Evolutionary conservation across 768 basidiomycete genomes (phyloP), one percentile per base, ranked within the genome.

Genomic region (Lentinus tigrinus): DNA sequence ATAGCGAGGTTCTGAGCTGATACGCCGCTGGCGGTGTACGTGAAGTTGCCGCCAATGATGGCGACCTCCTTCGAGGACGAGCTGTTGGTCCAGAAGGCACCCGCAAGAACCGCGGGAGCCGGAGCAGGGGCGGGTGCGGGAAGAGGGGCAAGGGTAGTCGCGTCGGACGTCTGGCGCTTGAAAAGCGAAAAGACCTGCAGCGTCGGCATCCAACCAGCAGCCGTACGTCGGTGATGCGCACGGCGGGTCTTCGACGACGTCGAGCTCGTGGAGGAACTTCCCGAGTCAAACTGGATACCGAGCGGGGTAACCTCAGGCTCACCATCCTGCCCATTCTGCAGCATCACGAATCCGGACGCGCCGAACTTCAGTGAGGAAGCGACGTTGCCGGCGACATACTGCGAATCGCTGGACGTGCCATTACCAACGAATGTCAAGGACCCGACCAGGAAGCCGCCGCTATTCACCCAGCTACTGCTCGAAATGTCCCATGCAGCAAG

Each of bases 21-120:
- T 17, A 72, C 61, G 1, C 78, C 73, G 7, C 71, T 68, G 7
- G 74, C 61, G 6, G 77, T 58, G 67, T 86, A 86, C 0, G 89
- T 82, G 70, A 98, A 99, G 70, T 95, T 94, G 36, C 96, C 96
- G 31, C 95, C 96, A 47, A 98, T 77, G 60, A 98, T 83, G 42
- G 85, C 84, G 19, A 93, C 72, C 55, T 91, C 84, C 44, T 81
- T 78, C 10, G 75, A 75, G 3, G 84, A 84, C 2, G 87, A 81
- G 37, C 77, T 78, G 68, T 98, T 97, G 7, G 84, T 89, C 92
- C 93, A 98, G 77, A 94, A 98, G 2, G 83, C 82, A 31, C 93
- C 96, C 0, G 92, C 82, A 54, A 97, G 78, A 58, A 98, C 84
- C 17, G 92, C 86, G 0, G 94, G 93, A 1, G 93, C 90, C 1